Evolutionary conservation across 441 rosid species (phyloP), one percentile per base, ranked within the genome.

Genomic region (Corymbia calophylla): DNA sequence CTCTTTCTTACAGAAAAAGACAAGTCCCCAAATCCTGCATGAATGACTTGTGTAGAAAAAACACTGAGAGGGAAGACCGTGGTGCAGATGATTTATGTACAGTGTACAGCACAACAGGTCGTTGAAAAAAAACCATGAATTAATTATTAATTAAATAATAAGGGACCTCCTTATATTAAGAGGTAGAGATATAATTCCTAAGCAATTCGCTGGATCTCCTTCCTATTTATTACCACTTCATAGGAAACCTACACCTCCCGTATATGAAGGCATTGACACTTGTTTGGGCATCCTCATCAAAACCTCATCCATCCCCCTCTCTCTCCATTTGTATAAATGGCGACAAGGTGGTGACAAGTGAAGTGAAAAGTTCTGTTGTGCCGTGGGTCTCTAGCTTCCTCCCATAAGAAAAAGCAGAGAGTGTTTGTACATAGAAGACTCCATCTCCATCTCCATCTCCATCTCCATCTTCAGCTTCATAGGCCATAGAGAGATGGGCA

Each of bases 401-500:
- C 51, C 27, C 70, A 64, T n/a, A 64, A 29, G 70, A 64, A n/a
- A n/a, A 29, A 12, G 23, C 51, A 23, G 44, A 86, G 58, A 53
- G 47, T 54, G 60, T n/a, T 21, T 53, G 87, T 53, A 17, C 27
- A 53, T 17, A 86, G 3, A 49, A 54, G 31, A 21, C 87, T 49
- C 29, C 32, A 53, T 18, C 81, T 70, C 19, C 81, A 49, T 10
- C 3, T 85, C 27, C 56, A 85, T n/a, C 87, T 48, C 15, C 35
- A 15, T 29, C 55, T 51, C n/a, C 35, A 53, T 9, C 25, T 60
- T 54, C 60, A 31, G 13, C n/a, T 29, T 39, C 84, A 23, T 44
- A 77, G 51, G n/a, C 14, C 6, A 7, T 49, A 73, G 86, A 54
- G 70, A 23, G 25, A 82, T 96, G 99, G 95, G 94, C 35, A 94